phyloP scores from a whole-genome alignment of 2,329 filamentous ascomycete species.

The Colletotrichum liriopes region DNA sequence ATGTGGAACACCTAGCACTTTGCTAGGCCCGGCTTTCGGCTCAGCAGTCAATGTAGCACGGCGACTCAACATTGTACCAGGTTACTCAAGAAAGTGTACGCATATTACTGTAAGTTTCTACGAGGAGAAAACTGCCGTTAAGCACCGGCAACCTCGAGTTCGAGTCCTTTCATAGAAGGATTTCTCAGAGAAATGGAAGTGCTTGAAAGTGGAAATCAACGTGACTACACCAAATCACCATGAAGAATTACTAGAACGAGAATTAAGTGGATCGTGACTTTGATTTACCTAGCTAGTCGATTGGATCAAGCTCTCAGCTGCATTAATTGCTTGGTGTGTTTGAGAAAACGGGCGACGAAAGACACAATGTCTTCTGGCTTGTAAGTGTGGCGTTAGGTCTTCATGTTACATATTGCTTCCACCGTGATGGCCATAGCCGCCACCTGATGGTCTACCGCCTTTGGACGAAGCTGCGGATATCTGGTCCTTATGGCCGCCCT shows the following conservation, averaged over 20 bases:
- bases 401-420: not conserved
- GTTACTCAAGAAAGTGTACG: too few relatives aligned
- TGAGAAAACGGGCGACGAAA: not conserved
- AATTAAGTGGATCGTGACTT: too few relatives aligned
- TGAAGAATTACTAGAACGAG: too few relatives aligned
- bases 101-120: too few relatives aligned
- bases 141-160: too few relatives aligned
- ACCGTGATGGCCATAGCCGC: constrained; percentile 1
- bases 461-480: not conserved
- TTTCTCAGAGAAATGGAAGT: too few relatives aligned
- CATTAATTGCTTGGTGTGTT: too few relatives aligned
- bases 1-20: not conserved
- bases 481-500: constrained; percentile 9
- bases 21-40: not conserved
- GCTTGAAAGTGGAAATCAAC: not conserved
- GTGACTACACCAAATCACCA: not conserved
- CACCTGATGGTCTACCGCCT: not conserved
- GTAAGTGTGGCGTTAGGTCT: rapidly evolving
- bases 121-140: too few relatives aligned
- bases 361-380: not conserved
- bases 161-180: not conserved
- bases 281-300: not conserved
- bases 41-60: not conserved
- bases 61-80: too few relatives aligned
- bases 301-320: not conserved